Evolutionary conservation across 1,284 basidiomycete species (phyloP), one percentile per base, ranked within the genome.

Genomic region (Trametes hirsuta): DNA sequence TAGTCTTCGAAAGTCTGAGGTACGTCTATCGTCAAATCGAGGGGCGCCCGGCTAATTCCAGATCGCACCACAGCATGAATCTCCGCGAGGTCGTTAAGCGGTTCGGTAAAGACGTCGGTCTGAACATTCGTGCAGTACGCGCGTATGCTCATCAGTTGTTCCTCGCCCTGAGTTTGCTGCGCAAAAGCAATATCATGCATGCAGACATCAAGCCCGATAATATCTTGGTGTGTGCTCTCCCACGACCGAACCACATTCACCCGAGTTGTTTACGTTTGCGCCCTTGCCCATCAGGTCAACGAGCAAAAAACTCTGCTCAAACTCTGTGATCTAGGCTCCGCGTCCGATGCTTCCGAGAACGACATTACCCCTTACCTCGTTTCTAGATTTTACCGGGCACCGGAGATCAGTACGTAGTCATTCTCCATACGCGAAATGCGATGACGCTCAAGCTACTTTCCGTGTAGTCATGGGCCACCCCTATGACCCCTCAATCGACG

Each of bases 311-410:
- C 94, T 0, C 77, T 94, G 6, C 77, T 99, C 57, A 99, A 99
- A 77, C 79, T 99, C 2, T 98, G 96, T 71, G 97, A 99, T 78
- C 79, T 99, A 41, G 97, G 97, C 41, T 98, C 95, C 0, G 97
- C 97, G 0, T 93, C 93, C 8, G 95, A 97, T 72, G 90, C 91
- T 0, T 89, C 89, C 21, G 96, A 98, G 75, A 95, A 94, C 75
- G 97, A 98, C 47, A 96, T 99, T 66, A 98, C 97, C 1, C 97
- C 97, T 2, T 99, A 99, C 75, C 88, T 99, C 57, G 97, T 99
- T 58, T 96, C 94, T 66, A 84, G 97, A 46, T 99, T 99, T 78
- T 99, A 99, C 73, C 92, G 97, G 48, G 97, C 97, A 1, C 97
- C 97, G 1, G 97, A 99, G 78, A 98, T 99, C 73, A 99, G 95